Evolutionary conservation across 2,329 filamentous ascomycete genomes (phyloP).

Genomic region (Arthroderma sp.): DNA sequence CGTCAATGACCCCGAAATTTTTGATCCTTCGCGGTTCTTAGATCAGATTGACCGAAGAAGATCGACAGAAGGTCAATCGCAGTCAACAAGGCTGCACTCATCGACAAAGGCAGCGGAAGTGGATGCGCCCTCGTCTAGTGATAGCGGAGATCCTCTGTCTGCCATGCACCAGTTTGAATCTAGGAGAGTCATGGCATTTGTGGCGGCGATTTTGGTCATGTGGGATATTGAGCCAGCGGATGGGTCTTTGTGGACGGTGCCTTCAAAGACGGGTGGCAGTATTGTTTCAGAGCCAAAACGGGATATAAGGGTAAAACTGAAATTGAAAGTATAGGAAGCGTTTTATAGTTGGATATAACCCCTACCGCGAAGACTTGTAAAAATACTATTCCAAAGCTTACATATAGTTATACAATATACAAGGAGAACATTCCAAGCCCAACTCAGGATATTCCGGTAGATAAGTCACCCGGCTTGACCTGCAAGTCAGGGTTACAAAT

Average conservation of each 20-base stretch:
- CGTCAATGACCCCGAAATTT: constrained; percentile 30
- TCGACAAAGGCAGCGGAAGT: background rate
- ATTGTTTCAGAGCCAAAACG: constrained; percentile 38
- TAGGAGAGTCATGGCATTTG: constrained; percentile 37
- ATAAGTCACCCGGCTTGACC: no score
- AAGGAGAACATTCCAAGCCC: background rate
- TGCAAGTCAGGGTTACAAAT: no score
- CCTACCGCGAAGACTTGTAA: no score
- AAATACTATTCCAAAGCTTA: no score
- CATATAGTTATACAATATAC: no score
- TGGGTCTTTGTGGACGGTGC: constrained; percentile 37
- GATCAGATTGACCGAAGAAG: constrained; percentile 33
- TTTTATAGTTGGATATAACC: no score
- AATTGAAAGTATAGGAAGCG: constrained; percentile 21
- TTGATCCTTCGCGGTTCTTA: constrained; percentile 36
- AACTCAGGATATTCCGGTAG: no score
- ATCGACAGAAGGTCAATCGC: constrained; percentile 7
- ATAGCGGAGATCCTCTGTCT: constrained; percentile 18
- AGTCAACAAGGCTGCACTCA: background rate
- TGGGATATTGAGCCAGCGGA: constrained; percentile 42
- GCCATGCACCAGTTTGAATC: constrained; percentile 40
- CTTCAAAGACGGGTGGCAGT: constrained; percentile 35
- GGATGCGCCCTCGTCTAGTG: background rate
- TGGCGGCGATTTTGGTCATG: constrained; percentile 39
- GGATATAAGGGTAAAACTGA: constrained; percentile 44